A percentile compares a stretch with the other conserved stretches of the same genome.
Conservation (phyloP, 768 basidiomycete species). For the Lyophyllum decastes region DNA sequence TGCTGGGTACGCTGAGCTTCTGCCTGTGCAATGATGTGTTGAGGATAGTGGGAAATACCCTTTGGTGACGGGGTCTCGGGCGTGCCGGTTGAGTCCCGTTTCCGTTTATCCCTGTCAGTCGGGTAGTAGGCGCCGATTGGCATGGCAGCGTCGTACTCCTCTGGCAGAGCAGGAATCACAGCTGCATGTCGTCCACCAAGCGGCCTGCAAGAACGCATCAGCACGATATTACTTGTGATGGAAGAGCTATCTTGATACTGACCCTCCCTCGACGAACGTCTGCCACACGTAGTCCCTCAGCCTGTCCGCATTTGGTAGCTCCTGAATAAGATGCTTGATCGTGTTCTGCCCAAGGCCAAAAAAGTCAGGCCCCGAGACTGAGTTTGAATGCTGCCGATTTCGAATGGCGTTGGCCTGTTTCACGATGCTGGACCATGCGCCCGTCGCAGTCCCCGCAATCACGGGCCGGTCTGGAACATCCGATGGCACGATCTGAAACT, state of each 20-base stretch:
- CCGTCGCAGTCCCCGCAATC: constrained; percentile 85
- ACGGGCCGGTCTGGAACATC: constrained; percentile 73
- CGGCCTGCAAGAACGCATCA: constrained; percentile 41
- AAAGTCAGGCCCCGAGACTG: constrained; percentile 87
- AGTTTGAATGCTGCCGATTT: constrained; percentile 82
- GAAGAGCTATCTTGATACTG: constrained; percentile 34
- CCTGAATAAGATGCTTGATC: constrained; percentile 89
- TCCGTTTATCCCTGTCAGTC: constrained; percentile 32
- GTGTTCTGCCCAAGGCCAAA: constrained; percentile 87
- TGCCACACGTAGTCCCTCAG: constrained; percentile 87
- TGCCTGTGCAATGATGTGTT: constrained; percentile 47
- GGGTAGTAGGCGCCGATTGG: constrained; percentile 51
- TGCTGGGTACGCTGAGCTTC: constrained; percentile 33
- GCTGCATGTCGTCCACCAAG: constrained; percentile 82
- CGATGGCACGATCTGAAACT: constrained; percentile 79
- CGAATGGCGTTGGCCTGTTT: constrained; percentile 81
- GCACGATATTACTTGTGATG: constrained; percentile 3
- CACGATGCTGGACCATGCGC: constrained; percentile 84
- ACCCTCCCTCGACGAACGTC: constrained; percentile 84
- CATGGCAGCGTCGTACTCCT: constrained; percentile 60
- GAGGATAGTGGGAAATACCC: constrained; percentile 48
- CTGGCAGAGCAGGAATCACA: constrained; percentile 78
- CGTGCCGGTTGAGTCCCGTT: constrained; percentile 26
- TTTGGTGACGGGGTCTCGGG: constrained; percentile 31
- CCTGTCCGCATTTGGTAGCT: constrained; percentile 70